Evolutionary conservation across 306 rosid species (phyloP), one percentile per base, ranked within the genome.

Genomic region (Bauhinia variegata): DNA sequence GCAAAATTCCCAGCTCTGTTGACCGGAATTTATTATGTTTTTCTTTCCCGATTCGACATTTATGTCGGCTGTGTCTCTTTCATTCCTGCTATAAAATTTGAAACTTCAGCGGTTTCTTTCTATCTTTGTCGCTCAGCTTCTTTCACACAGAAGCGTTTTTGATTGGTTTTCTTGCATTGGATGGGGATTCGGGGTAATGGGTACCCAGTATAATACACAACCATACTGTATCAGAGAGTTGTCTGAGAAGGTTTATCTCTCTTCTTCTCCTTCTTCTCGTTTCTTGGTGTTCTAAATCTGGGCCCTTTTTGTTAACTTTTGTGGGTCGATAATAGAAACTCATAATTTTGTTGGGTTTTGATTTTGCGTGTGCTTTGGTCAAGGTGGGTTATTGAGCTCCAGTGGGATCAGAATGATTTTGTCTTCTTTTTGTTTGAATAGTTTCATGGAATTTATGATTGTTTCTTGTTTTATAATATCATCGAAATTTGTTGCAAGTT

Each of bases 301-400:
- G n/a, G 56, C 67, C 15, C 51, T 52, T 56, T 49, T 28, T 70
- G 32, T 79, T 72, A 46, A 83, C 7, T 42, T 13, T 28, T 31
- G 32, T 53, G 32, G 38, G 43, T 76, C 19, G 30, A 60, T 39
- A 43, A 69, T 68, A 54, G 55, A 43, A 64, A 50, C 12, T 72
- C 59, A 68, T 70, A 70, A 60, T 65, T 64, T 70, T 75, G 76
- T 68, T 73, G 43, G 64, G 69, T 64, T 71, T 56, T 80, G 75
- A 61, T 63, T 89, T 75, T 74, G 84, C 78, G 52, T 80, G 63
- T 80, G 85, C 36, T 80, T 84, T 71, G 71, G 67, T 76, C 78
- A 68, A 78, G 68, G 70, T 44, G 56, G 60, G 73, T 7, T 39
- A 46, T 78, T 58, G 16, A 0, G 54, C 67, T 70, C 55, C 44